Conservation (phyloP, 768 basidiomycete species). For the Podaxis sp. region DNA sequence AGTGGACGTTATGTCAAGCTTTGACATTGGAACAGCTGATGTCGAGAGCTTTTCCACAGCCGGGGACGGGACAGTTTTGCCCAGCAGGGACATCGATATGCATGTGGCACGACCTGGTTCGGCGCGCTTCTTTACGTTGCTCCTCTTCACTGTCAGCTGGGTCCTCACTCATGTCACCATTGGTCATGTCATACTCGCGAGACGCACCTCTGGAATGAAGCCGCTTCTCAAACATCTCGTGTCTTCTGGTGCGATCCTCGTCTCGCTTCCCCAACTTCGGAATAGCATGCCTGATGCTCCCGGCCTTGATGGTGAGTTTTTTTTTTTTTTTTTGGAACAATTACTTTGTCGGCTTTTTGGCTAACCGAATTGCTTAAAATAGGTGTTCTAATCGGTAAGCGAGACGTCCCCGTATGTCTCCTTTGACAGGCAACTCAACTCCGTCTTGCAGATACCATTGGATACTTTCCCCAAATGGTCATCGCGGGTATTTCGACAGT, state of each 20-base stretch:
- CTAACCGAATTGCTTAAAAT: background rate
- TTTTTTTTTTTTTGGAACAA: background rate
- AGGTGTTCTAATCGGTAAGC: conserved; percentile 47
- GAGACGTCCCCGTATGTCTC: background rate
- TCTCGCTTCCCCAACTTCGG: conserved; percentile 46
- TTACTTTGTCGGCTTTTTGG: conserved; percentile 1
- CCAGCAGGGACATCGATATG: conserved; percentile 43
- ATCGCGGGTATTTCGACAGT: conserved; percentile 36
- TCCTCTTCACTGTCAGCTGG: conserved; percentile 48
- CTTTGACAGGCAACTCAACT: background rate
- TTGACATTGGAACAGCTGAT: conserved; percentile 37
- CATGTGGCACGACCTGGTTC: conserved; percentile 39
- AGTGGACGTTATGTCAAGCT: conserved; percentile 42
- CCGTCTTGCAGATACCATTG: conserved; percentile 39
- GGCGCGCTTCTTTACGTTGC: conserved; percentile 38
- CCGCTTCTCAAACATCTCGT: conserved; percentile 33
- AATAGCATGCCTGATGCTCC: conserved; percentile 57
- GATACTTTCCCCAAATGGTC: conserved; percentile 58
- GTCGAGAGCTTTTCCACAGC: conserved; percentile 25
- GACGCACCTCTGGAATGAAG: conserved; percentile 25
- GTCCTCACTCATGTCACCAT: conserved; percentile 49
- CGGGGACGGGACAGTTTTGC: conserved; percentile 10
- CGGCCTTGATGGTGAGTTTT: conserved; percentile 36
- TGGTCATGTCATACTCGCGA: conserved; percentile 40
- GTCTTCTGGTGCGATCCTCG: conserved; percentile 35